Conservation (phyloP, 1,139 yeast genomes). For the Saccharomyces uvarum region DNA sequence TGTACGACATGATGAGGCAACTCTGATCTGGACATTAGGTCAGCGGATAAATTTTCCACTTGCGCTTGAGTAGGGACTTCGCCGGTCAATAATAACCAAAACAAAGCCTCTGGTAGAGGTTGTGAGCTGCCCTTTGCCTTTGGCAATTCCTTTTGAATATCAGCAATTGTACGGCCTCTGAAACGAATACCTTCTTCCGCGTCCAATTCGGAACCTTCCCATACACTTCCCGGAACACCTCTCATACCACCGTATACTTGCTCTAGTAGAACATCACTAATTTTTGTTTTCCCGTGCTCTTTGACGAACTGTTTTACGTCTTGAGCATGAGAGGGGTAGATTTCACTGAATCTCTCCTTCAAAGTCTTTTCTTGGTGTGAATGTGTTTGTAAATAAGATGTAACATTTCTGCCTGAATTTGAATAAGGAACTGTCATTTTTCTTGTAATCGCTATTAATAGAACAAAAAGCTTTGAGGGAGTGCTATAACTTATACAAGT, state of each 20-base stretch:
- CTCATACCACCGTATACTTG: conserved; percentile 99
- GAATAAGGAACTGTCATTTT: neutral
- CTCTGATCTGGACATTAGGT: conserved; percentile 50
- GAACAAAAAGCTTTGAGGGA: neutral
- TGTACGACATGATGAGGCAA: conserved; percentile 49
- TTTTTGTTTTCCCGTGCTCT: conserved; percentile 80
- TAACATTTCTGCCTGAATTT: neutral
- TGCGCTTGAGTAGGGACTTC: conserved; percentile 53
- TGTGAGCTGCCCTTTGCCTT: conserved; percentile 71
- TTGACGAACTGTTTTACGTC: conserved; percentile 83
- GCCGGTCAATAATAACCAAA: conserved; percentile 58
- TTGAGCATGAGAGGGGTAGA: conserved; percentile 86
- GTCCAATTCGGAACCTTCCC: conserved; percentile 99
- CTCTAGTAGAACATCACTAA: conserved; percentile 89
- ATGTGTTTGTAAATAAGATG: conserved; percentile 2
- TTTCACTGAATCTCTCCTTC: conserved; percentile 88
- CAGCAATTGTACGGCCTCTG: conserved; percentile 97
- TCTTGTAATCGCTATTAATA: neutral
- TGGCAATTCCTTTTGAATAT: conserved; percentile 86
- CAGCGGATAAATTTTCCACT: conserved; percentile 45
- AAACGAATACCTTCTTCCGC: conserved; percentile 97
- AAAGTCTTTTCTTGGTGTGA: conserved; percentile 46
- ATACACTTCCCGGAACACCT: conserved; percentile 93
- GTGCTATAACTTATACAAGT: neutral
- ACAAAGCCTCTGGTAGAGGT: conserved; percentile 62